Base-by-base conservation (phyloP, 495 filamentous ascomycete genomes). In the Cudoniella acicularis region DNA sequence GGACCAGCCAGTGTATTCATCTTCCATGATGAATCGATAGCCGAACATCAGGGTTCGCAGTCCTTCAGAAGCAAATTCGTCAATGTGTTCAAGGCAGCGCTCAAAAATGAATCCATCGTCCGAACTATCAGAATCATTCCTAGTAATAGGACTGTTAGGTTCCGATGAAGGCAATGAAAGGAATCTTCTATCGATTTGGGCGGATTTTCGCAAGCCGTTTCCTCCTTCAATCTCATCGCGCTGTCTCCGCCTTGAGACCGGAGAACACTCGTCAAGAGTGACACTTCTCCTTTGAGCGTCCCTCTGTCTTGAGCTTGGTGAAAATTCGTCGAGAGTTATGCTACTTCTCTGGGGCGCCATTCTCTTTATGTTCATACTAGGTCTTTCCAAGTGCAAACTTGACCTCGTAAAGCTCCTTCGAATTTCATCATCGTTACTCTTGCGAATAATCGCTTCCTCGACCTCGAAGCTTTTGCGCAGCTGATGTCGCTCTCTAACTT, bases 21-120 rank as follows among this genome's bases (percentile, higher is more conserved):
- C 71, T 51, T 93, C 85, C 36, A 84, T 79, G 8, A 97, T 67
- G 61, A 86, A 92, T 8, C 88, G 84, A 64, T 92, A 87, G 1
- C 85, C 89, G 68, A 92, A 96, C 1, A 97, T 76, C 36, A 97
- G 77, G 1, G 91, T 96, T 24, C 92, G 84, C 9, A 97, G 74
- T 4, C 92, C 92, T 65, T 96, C 91, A 1, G 85, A 90, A 2
- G 92, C 91, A 71, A 96, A 97, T 59, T 93, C 88, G 57, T 96
- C 89, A 59, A 96, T 79, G 62, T 97, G 90, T 69, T 89, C 83
- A 72, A 96, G 92, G 69, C 87, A 91, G 23, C 85, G 78, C 57
- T 90, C 86, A 60, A 96, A 87, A 62, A 81, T 73, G 18, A 6
- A 4, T 4, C 69, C 72, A 13, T 67, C 72, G 11, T 83, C 81